Conservation (phyloP, 352 stramenopile genomes). For the Lagenidium giganteum region DNA sequence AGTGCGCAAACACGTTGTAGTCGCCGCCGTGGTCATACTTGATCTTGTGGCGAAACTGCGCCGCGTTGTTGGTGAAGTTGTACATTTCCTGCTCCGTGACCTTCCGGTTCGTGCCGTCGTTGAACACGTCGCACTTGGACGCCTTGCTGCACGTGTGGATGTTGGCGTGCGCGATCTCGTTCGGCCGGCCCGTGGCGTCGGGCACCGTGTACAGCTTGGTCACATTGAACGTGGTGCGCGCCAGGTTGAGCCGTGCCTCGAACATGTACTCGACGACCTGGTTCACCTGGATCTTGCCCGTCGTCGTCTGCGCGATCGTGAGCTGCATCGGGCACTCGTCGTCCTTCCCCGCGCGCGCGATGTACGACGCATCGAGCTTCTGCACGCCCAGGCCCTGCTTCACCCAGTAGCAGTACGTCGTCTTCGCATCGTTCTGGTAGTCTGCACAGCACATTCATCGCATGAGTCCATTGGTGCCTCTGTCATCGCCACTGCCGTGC, state of each 20-base stretch:
- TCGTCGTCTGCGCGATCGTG: conserved; percentile 38
- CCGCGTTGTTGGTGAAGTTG: conserved; percentile 66
- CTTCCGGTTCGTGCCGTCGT: conserved; percentile 51
- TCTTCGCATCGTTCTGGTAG: conserved; percentile 67
- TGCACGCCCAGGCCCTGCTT: conserved; percentile 65
- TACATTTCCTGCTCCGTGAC: conserved; percentile 68
- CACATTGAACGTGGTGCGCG: conserved; percentile 59
- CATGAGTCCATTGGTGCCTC: too few species aligned
- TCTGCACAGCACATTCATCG: too few species aligned
- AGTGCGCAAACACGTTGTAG: conserved; percentile 74
- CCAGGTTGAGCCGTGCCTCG: conserved; percentile 69
- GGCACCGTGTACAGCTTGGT: conserved; percentile 54
- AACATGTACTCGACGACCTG: conserved; percentile 60
- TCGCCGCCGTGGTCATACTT: conserved; percentile 36
- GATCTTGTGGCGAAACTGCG: conserved; percentile 59
- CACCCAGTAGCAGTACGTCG: conserved; percentile 81
- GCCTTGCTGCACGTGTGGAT: conserved; percentile 66
- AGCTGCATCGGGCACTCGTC: conserved; percentile 58
- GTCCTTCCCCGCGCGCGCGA: conserved; percentile 34
- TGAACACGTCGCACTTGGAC: conserved; percentile 73
- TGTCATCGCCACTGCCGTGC: too few species aligned
- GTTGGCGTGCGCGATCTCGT: conserved; percentile 73
- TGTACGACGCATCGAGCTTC: conserved; percentile 68
- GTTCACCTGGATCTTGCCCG: conserved; percentile 20
- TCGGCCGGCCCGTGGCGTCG: conserved; percentile 42